Percentiles rank a stretch among this genome's conserved stretches.
These are phyloP conservation scores for Pyrenophora teres DNA, from an alignment of 2,329 filamentous ascomycete genomes.

Conservation along the genomic window DNA sequence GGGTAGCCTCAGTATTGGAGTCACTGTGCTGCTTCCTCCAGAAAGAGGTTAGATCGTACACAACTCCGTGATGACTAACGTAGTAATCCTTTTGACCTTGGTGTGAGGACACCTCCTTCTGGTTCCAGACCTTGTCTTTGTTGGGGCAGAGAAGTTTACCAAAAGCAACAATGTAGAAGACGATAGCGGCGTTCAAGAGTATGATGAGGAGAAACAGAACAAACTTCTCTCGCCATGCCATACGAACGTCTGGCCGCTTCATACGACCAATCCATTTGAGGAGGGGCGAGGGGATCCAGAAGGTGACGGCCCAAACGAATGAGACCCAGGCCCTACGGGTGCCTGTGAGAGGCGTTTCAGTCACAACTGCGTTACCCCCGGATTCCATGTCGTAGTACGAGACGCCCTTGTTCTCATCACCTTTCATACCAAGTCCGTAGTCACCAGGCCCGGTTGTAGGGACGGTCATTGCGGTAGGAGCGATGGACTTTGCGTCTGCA, in stretches of 20 bases:
- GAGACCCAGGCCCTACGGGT: slow-evolving; percentile 78
- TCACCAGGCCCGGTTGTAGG: slow-evolving; percentile 66
- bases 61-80: slow-evolving; percentile 83
- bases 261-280: slow-evolving; percentile 86
- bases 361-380: slow-evolving; percentile 75
- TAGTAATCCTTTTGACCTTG: slow-evolving; percentile 77
- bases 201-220: slow-evolving; percentile 80
- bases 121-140: slow-evolving; percentile 84
- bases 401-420: slow-evolving; percentile 64
- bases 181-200: slow-evolving; percentile 76
- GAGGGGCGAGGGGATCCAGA: slow-evolving; percentile 88
- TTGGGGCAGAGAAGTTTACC: slow-evolving; percentile 87
- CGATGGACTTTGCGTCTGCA: slow-evolving; percentile 46
- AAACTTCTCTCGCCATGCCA: slow-evolving; percentile 97
- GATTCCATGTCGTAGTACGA: slow-evolving; percentile 78
- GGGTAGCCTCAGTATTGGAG: slow-evolving; percentile 62
- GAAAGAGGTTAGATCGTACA: slow-evolving; percentile 92
- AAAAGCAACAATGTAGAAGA: slow-evolving; percentile 93
- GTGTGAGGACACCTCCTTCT: slow-evolving; percentile 71
- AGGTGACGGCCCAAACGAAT: slow-evolving; percentile 84
- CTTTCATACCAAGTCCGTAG: slow-evolving; percentile 86
- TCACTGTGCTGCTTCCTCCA: slow-evolving; percentile 86
- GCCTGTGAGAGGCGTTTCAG: slow-evolving; percentile 67
- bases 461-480: slow-evolving; percentile 68
- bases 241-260: slow-evolving; percentile 94